Evolutionary conservation across 2,329 filamentous ascomycete genomes (phyloP).

Genomic region (Zymoseptoria brevis): DNA sequence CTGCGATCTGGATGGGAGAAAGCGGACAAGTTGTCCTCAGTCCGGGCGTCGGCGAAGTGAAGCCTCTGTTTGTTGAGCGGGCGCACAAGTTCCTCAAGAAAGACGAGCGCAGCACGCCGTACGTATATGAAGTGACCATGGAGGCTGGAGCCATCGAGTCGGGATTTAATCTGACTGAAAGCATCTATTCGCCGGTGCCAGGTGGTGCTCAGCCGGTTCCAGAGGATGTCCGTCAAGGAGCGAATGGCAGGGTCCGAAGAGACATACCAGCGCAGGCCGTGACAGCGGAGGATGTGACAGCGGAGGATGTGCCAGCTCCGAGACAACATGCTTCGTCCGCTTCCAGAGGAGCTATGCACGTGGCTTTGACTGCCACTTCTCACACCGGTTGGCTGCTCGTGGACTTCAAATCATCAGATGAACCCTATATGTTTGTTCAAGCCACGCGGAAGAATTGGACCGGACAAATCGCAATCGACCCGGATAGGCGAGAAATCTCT

Average conservation of each 20-base stretch:
- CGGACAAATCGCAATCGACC: conserved; percentile 35
- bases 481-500: conserved; percentile 31
- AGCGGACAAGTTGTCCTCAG: conserved; percentile 39
- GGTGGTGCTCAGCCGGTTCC: conserved; percentile 36
- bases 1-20: conserved; percentile 48
- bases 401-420: conserved; percentile 26
- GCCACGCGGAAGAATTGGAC: conserved; percentile 42
- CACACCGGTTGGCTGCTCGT: conserved; percentile 38
- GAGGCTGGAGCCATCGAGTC: conserved; percentile 29
- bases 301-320: not conserved
- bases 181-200: conserved; percentile 32
- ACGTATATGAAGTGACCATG: conserved; percentile 40
- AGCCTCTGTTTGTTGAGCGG: conserved; percentile 34
- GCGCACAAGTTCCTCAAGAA: conserved; percentile 37
- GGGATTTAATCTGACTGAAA: conserved; percentile 27
- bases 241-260: conserved; percentile 33
- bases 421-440: conserved; percentile 39
- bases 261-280: conserved; percentile 1
- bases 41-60: conserved; percentile 32
- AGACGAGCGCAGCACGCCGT: conserved; percentile 39
- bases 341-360: conserved; percentile 16
- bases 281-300: not conserved
- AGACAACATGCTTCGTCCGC: not conserved
- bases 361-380: conserved; percentile 37
- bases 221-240: conserved; percentile 32